phyloP scores from a whole-genome alignment of 805 yeast genomes.

The Candida tallmaniae region DNA sequence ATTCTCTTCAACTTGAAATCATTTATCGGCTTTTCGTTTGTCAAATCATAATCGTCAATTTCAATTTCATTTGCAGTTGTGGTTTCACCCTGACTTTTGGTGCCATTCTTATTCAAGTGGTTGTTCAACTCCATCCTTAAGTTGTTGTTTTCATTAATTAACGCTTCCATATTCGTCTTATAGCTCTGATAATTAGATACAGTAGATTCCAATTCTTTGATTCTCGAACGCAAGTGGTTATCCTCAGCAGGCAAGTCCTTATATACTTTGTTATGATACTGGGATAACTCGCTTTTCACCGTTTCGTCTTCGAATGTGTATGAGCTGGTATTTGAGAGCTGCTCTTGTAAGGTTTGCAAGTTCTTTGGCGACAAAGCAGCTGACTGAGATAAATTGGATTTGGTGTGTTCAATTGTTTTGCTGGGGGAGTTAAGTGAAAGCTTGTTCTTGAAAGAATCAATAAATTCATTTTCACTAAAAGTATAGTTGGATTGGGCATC shows the following conservation, averaged over 20 bases:
- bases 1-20: constrained; percentile 33
- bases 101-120: background rate
- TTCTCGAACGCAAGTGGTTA: constrained; percentile 8
- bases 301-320: constrained; percentile 31
- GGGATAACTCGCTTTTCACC: background rate
- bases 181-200: constrained; percentile 5
- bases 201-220: constrained; percentile 9
- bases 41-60: constrained; percentile 19
- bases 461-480: background rate
- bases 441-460: background rate
- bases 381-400: background rate
- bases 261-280: background rate
- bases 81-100: background rate
- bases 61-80: constrained; percentile 14
- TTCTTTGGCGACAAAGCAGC: constrained; percentile 1
- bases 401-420: background rate
- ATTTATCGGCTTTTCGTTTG: constrained; percentile 15
- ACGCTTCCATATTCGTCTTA: constrained; percentile 13
- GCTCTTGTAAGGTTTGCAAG: constrained; percentile 2
- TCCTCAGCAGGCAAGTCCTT: background rate
- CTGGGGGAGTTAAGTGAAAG: background rate
- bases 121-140: constrained; percentile 8
- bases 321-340: constrained; percentile 16
- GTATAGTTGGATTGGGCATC: background rate
- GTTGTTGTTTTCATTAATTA: constrained; percentile 12